These are phyloP conservation scores for Pleurotus ostreatus DNA, from an alignment of 768 basidiomycete species.

Conservation along the genomic window DNA sequence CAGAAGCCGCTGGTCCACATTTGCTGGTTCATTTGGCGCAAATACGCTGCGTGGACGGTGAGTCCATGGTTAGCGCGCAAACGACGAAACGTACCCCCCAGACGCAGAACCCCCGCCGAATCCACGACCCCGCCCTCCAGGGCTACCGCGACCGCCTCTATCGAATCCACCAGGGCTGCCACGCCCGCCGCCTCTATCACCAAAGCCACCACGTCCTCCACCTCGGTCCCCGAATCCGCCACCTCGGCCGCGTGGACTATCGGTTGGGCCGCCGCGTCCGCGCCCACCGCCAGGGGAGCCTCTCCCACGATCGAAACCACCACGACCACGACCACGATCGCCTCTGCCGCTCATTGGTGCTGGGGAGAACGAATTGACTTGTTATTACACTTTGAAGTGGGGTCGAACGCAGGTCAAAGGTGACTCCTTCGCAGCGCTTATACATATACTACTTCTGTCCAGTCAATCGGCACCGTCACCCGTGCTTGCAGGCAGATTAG, in stretches of 20 bases:
- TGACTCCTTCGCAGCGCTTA: too few species aligned
- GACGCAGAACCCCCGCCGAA: constrained; percentile 17
- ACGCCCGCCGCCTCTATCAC: constrained; percentile 16
- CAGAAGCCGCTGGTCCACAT: constrained; percentile 37
- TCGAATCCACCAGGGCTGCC: constrained; percentile 27
- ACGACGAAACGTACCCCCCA: constrained; percentile 22
- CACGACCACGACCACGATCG: constrained; percentile 34
- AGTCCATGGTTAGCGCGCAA: constrained; percentile 4
- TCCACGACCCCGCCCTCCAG: constrained; percentile 17
- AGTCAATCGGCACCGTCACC: too few species aligned
- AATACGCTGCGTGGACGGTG: constrained; percentile 32
- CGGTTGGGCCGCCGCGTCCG: constrained; percentile 4
- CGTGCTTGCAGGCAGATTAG: neutral
- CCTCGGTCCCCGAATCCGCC: constrained; percentile 8
- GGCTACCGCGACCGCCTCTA: constrained; percentile 23
- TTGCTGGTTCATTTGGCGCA: constrained; percentile 29
- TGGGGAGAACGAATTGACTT: neutral
- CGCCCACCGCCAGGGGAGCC: constrained; percentile 15
- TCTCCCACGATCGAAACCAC: constrained; percentile 12
- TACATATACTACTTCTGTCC: neutral
- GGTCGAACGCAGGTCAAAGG: too few species aligned
- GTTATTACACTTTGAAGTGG: too few species aligned
- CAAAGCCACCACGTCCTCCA: constrained; percentile 16
- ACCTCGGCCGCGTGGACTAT: constrained; percentile 22
- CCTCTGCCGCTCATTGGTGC: constrained; percentile 31